These are phyloP conservation scores for Cystobasidiaceae sp. DNA, from an alignment of 1,284 basidiomycete species.

Conservation along the genomic window DNA sequence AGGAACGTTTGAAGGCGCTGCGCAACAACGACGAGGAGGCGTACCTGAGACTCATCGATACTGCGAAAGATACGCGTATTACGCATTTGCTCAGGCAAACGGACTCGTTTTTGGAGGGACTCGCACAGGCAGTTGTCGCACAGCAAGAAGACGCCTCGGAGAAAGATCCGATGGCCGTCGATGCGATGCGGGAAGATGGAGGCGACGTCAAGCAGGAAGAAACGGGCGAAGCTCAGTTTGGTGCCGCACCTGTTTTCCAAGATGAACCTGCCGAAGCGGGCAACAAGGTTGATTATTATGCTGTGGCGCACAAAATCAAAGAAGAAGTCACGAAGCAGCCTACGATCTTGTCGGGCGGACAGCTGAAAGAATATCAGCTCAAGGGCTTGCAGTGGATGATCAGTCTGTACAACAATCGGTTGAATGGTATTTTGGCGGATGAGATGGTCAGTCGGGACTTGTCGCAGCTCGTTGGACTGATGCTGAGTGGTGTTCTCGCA, in stretches of 20 bases:
- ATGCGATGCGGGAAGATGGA: conserved; percentile 35
- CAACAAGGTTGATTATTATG: conserved; percentile 90
- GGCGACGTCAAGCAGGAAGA: neutral
- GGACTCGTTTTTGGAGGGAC: conserved; percentile 87
- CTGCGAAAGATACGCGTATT: conserved; percentile 98
- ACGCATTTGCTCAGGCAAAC: conserved; percentile 93
- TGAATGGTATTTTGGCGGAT: conserved; percentile 79
- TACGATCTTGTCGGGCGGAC: conserved; percentile 67
- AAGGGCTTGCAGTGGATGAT: conserved; percentile 97
- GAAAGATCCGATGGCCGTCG: conserved; percentile 49
- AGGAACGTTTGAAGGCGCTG: conserved; percentile 96
- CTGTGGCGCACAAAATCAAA: conserved; percentile 86
- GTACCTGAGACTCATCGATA: conserved; percentile 98
- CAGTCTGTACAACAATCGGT: conserved; percentile 82
- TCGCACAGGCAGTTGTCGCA: conserved; percentile 87
- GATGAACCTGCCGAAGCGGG: conserved; percentile 61
- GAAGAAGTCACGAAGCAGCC: conserved; percentile 86
- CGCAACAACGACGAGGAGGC: conserved; percentile 99
- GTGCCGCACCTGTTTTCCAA: conserved; percentile 47
- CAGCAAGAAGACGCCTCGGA: conserved; percentile 75
- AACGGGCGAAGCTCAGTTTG: conserved; percentile 43
- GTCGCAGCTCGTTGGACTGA: neutral
- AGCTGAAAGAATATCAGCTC: conserved; percentile 71
- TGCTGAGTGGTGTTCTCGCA: conserved; percentile 11
- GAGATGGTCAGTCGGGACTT: conserved; percentile 48